phyloP scores from a whole-genome alignment of 495 filamentous ascomycete genomes.

The Podospora didyma region DNA sequence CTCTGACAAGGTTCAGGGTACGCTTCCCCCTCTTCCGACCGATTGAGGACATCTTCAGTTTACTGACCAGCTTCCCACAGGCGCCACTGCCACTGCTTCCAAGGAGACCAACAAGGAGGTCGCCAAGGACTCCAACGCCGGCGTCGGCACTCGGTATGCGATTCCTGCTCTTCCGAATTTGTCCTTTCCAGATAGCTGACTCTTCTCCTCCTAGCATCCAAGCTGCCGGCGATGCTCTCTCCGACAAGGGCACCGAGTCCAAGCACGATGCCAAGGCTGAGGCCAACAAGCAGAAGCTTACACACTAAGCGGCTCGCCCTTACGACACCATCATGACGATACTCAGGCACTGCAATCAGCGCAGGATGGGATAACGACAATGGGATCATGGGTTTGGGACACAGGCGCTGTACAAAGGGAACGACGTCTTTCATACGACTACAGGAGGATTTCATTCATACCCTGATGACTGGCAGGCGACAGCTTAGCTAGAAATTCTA shows the following conservation, averaged over 20 bases:
- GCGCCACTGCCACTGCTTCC: constrained; percentile 41
- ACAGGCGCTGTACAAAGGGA: neutral
- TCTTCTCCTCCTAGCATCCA: constrained; percentile 30
- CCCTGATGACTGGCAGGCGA: neutral
- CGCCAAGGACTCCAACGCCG: constrained; percentile 54
- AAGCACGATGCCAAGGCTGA: constrained; percentile 52
- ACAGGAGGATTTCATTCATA: neutral
- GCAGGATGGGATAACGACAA: neutral
- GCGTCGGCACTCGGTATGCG: constrained; percentile 48
- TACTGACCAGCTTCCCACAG: constrained; percentile 11
- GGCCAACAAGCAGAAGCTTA: constrained; percentile 53
- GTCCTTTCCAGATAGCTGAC: constrained; percentile 19
- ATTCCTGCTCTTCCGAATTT: neutral
- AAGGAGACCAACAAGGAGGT: constrained; percentile 67
- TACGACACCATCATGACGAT: constrained; percentile 8
- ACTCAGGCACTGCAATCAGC: neutral
- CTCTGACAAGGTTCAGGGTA: constrained; percentile 54
- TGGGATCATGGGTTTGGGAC: neutral
- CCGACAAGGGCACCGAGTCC: constrained; percentile 55
- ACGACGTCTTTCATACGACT: neutral
- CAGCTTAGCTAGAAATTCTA: neutral
- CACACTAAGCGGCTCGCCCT: constrained; percentile 44
- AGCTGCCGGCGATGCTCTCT: constrained; percentile 53
- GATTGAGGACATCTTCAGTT: neutral
- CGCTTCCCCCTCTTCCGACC: constrained; percentile 5